These are phyloP conservation scores for Guillardia theta DNA, from an alignment of 78 protist genomes.

Conservation along the genomic window DNA sequence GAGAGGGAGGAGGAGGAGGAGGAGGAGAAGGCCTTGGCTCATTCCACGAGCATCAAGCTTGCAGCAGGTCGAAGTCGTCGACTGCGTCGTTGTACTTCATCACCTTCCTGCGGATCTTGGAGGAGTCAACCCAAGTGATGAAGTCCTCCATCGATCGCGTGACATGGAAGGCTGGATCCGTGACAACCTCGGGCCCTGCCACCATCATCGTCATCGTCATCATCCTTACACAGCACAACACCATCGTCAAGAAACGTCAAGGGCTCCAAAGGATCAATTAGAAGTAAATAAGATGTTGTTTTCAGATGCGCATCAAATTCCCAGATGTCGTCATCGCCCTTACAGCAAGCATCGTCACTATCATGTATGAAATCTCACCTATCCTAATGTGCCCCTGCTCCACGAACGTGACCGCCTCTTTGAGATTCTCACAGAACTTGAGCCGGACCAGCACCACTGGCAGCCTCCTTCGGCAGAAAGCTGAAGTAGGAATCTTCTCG, in stretches of 20 bases:
- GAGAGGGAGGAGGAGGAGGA: neutral
- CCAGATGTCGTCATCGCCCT: neutral
- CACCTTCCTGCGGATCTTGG: constrained; percentile 66
- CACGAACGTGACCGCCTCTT: constrained; percentile 65
- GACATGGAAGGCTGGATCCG: constrained; percentile 89
- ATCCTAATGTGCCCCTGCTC: constrained; percentile 65
- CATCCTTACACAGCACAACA: neutral
- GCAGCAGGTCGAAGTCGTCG: constrained; percentile 66
- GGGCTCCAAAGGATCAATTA: constrained; percentile 16
- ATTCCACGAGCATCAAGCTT: neutral
- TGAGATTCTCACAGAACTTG: constrained; percentile 72
- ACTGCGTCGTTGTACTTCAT: constrained; percentile 74
- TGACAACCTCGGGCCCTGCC: constrained; percentile 82
- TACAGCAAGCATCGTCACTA: neutral
- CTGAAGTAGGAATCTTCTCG: neutral
- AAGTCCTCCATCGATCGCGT: constrained; percentile 82
- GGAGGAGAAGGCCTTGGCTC: no score
- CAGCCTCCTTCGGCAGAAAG: constrained; percentile 70
- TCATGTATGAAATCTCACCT: neutral
- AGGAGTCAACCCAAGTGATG: constrained; percentile 87
- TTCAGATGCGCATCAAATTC: neutral
- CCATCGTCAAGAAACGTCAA: neutral
- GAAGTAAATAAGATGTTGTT: no score
- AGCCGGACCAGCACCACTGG: constrained; percentile 74
- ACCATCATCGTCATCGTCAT: neutral